Percentiles rank a stretch among this genome's conserved stretches.
phyloP scores from a whole-genome alignment of 2,329 filamentous ascomycete species.

The Didymella pinodella region DNA sequence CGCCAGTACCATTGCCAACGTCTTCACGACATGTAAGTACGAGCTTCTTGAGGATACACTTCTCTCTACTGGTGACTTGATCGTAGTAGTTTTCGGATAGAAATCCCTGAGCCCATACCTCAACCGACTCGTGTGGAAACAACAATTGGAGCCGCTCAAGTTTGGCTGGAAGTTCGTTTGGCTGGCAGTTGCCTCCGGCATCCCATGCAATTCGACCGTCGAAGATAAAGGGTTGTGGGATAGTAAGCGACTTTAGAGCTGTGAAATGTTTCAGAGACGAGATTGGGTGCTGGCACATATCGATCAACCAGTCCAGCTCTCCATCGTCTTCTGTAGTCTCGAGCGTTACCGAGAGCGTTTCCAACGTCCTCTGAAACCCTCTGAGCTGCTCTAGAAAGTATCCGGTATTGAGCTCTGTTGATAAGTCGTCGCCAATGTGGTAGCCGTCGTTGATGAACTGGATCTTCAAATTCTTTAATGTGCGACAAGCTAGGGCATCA shows the following conservation, averaged over 20 bases:
- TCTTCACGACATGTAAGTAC: constrained; percentile 27
- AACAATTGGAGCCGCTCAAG: constrained; percentile 28
- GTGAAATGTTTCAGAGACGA: constrained; percentile 22
- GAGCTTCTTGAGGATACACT: constrained; percentile 12
- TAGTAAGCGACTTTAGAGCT: constrained; percentile 20
- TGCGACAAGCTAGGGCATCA: constrained; percentile 29
- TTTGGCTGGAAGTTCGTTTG: constrained; percentile 24
- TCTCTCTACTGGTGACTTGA: not conserved
- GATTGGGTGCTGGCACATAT: constrained; percentile 20
- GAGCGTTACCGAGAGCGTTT: constrained; percentile 25
- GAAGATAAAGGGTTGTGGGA: constrained; percentile 32
- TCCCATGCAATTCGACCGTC: not conserved
- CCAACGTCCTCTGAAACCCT: constrained; percentile 19
- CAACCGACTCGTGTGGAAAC: constrained; percentile 21
- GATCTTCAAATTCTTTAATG: constrained; percentile 26
- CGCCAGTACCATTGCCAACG: constrained; percentile 14
- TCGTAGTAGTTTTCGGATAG: not conserved
- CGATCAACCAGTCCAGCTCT: constrained; percentile 26
- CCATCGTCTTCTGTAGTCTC: constrained; percentile 23
- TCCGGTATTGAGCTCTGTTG: constrained; percentile 21
- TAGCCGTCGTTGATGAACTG: constrained; percentile 30
- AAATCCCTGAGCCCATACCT: constrained; percentile 22
- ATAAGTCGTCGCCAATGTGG: constrained; percentile 23
- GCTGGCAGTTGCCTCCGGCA: not conserved
- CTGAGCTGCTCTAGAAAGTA: constrained; percentile 30